These are phyloP conservation scores for Crucibulum laeve DNA, from an alignment of 768 basidiomycete genomes.

Conservation along the genomic window DNA sequence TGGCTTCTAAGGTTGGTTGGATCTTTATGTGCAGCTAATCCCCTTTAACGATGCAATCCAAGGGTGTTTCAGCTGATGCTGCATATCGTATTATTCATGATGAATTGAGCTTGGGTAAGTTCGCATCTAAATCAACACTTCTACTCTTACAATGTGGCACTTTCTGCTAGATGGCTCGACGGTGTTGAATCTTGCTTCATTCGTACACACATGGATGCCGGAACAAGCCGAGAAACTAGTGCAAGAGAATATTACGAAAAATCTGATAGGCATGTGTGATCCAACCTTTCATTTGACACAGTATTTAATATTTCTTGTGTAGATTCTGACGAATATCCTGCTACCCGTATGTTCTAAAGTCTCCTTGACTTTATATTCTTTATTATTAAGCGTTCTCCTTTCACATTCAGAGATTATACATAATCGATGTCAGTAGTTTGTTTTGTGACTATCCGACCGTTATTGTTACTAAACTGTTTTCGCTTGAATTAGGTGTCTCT, in stretches of 20 bases:
- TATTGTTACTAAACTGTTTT: neutral
- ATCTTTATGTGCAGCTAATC: neutral
- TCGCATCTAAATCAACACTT: neutral
- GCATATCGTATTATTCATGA: conserved; percentile 56
- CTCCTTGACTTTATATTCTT: neutral
- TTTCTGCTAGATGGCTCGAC: conserved; percentile 47
- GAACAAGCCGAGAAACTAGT: conserved; percentile 25
- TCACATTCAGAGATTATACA: conserved; percentile 41
- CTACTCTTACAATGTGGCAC: neutral
- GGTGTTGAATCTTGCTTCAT: conserved; percentile 60
- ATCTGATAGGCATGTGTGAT: conserved; percentile 42
- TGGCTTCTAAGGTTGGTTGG: conserved; percentile 46
- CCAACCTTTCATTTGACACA: neutral
- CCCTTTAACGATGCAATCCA: neutral
- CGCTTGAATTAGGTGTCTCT: conserved; percentile 31
- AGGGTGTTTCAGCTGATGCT: conserved; percentile 56
- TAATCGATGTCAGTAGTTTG: conserved; percentile 35
- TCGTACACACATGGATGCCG: conserved; percentile 66
- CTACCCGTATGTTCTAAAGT: conserved; percentile 38
- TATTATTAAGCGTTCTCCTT: conserved; percentile 1
- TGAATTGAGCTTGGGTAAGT: conserved; percentile 56
- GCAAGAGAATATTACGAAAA: conserved; percentile 41
- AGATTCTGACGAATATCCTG: conserved; percentile 63
- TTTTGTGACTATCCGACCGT: neutral
- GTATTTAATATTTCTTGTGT: conserved; percentile 2